Evolutionary conservation across 441 rosid genomes (phyloP), one percentile per base, ranked within the genome.

Genomic region (Adansonia rubrostipa): DNA sequence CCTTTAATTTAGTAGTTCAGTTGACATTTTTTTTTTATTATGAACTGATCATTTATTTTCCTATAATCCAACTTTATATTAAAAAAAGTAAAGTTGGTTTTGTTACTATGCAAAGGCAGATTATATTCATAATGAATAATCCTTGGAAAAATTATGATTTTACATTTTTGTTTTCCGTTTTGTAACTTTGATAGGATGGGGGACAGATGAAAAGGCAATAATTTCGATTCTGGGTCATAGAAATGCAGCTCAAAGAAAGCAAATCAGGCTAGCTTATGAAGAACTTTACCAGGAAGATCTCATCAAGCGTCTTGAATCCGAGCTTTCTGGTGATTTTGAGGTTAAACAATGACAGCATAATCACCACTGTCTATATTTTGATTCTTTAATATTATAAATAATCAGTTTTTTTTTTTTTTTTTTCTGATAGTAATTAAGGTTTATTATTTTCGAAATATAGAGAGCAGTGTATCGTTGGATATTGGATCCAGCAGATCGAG

Each of bases 311-410:
- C 74, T 70, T 0, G 96, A 92, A 74, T 88, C 92, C 36, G 96
- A 92, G 80, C 88, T 92, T 70, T 62, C 82, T 14, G 96, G 93
- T 4, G 96, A 87, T 72, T 92, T 92, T 65, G 93, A 92, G 96
- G 96, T 87, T 24, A 28, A 7, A 0, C 2, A 44, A 9, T 24
- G 47, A 6, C 19, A 0, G 0, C 62, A 24, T 54, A 47, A 9
- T 19, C 9, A 5, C 11, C 5, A 60, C 1, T 60, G 9, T 60
- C 64, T 60, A 1, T 40, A 40, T 40, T 4, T 60, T 60, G 9
- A 9, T 69, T 69, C 58, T 22, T 22, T 47, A 6, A 6, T 20
- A 5, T 68, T 17, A n/a, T 22, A 47, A 45, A 14, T 40, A 1
- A 53, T 58, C 53, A 2, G 11, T 45, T 17, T 36, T n/a, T 7